Conservation (phyloP, 2,329 filamentous ascomycete species). For the Claviceps arundinis region DNA sequence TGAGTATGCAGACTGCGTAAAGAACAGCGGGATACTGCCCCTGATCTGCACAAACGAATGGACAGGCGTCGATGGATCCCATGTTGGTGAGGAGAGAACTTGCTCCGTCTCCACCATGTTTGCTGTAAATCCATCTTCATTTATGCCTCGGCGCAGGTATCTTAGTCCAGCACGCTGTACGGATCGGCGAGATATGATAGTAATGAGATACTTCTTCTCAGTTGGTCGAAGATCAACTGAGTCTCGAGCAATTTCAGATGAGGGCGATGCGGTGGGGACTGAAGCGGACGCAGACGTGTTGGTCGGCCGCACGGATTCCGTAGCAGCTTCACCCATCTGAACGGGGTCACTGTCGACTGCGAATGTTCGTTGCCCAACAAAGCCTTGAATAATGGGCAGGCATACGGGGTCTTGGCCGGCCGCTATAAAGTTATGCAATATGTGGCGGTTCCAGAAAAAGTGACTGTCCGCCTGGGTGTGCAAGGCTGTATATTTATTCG, state of each 20-base stretch:
- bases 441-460: slow-evolving; percentile 85
- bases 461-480: slow-evolving; percentile 59
- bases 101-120: slow-evolving; percentile 95
- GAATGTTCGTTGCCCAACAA: slow-evolving; percentile 78
- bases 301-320: slow-evolving; percentile 33
- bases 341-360: slow-evolving; percentile 51
- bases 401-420: slow-evolving; percentile 57
- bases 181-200: slow-evolving; percentile 80
- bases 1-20: slow-evolving; percentile 87
- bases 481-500: slow-evolving; percentile 36
- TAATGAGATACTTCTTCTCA: slow-evolving; percentile 59
- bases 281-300: slow-evolving; percentile 22
- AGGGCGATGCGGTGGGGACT: slow-evolving; percentile 13
- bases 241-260: slow-evolving; percentile 12
- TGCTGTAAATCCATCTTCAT: slow-evolving; percentile 77
- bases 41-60: slow-evolving; percentile 81
- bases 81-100: slow-evolving; percentile 61
- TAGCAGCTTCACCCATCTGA: slow-evolving; percentile 33
- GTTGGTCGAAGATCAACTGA: slow-evolving; percentile 31
- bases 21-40: slow-evolving; percentile 88
- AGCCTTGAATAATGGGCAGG: slow-evolving; percentile 83
- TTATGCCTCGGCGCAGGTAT: slow-evolving; percentile 79
- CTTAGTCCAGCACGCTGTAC: slow-evolving; percentile 75
- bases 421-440: slow-evolving; percentile 61
- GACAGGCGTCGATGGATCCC: slow-evolving; percentile 47